phyloP scores from a whole-genome alignment of 495 filamentous ascomycete genomes.

The Elasticomyces elasticus region DNA sequence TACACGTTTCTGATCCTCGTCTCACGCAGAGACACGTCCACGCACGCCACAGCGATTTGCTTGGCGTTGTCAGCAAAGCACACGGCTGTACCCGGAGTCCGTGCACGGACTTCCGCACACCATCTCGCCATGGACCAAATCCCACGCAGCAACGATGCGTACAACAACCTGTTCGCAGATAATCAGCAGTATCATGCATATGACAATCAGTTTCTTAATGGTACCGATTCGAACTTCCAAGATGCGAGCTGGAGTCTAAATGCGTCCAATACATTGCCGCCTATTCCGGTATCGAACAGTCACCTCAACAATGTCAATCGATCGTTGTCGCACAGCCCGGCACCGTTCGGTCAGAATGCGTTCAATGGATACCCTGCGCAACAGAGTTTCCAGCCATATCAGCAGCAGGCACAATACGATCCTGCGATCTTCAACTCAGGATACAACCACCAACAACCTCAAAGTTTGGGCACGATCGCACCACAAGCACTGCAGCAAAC shows the following conservation, averaged over 20 bases:
- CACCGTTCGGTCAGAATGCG: slow-evolving; percentile 21
- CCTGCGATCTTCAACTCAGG: slow-evolving; percentile 10
- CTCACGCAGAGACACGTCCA: background rate
- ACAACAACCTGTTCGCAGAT: slow-evolving; percentile 19
- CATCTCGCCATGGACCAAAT: background rate
- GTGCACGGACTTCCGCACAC: slow-evolving; percentile 16
- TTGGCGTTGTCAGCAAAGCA: background rate
- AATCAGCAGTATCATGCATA: slow-evolving; percentile 19
- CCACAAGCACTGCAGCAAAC: slow-evolving; percentile 29
- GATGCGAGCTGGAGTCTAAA: slow-evolving; percentile 22
- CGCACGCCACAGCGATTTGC: no score
- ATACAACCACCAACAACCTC: slow-evolving; percentile 2
- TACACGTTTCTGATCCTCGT: background rate
- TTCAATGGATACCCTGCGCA: slow-evolving; percentile 3
- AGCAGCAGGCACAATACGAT: slow-evolving; percentile 15
- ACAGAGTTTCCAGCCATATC: slow-evolving; percentile 8
- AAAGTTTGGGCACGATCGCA: slow-evolving; percentile 24
- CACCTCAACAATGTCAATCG: slow-evolving; percentile 4
- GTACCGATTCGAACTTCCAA: slow-evolving; percentile 4
- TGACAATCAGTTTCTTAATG: slow-evolving; percentile 19
- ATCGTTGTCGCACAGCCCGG: slow-evolving; percentile 21
- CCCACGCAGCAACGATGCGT: slow-evolving; percentile 11
- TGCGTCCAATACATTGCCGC: slow-evolving; percentile 13
- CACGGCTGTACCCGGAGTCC: background rate
- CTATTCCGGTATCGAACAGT: background rate